A percentile compares a stretch with the other conserved stretches of the same genome.
phyloP scores from a whole-genome alignment of 1,139 yeast species.

The Suhomyces bribrorum region DNA sequence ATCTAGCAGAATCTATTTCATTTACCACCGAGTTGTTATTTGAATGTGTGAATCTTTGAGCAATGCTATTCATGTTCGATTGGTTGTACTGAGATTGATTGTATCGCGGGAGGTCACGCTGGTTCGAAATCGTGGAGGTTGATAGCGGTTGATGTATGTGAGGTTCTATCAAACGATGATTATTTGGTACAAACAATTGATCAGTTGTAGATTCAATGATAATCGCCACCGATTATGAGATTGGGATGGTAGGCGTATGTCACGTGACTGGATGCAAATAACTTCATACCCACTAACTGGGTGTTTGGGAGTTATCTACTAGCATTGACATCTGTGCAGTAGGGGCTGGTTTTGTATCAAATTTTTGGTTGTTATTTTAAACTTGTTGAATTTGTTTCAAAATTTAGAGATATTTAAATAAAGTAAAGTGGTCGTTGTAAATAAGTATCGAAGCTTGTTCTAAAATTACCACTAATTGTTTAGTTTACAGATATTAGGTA shows the following conservation, averaged over 20 bases:
- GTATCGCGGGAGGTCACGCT: not conserved
- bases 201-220: not conserved
- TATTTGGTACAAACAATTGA: not conserved
- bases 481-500: too few relatives aligned
- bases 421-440: too few relatives aligned
- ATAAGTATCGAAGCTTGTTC: too few relatives aligned
- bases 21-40: conserved; percentile 29
- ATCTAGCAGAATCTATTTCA: conserved; percentile 33
- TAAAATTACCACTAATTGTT: too few relatives aligned
- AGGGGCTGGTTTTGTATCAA: too few relatives aligned
- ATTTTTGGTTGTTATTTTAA: too few relatives aligned
- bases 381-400: too few relatives aligned
- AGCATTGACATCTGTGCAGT: too few relatives aligned
- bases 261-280: conserved; percentile 2
- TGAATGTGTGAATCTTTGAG: conserved; percentile 39
- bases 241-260: not conserved
- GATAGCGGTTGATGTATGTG: not conserved
- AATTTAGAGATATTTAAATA: too few relatives aligned
- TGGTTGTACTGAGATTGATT: not conserved
- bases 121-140: not conserved
- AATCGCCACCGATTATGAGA: conserved; percentile 10
- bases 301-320: too few relatives aligned
- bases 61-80: conserved; percentile 43
- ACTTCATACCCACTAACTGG: too few relatives aligned
- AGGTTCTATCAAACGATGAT: not conserved